Percentiles rank a stretch among this genome's conserved stretches.
Conservation (phyloP, 139 green algal genomes). For the Diplosphaera chodatii region DNA sequence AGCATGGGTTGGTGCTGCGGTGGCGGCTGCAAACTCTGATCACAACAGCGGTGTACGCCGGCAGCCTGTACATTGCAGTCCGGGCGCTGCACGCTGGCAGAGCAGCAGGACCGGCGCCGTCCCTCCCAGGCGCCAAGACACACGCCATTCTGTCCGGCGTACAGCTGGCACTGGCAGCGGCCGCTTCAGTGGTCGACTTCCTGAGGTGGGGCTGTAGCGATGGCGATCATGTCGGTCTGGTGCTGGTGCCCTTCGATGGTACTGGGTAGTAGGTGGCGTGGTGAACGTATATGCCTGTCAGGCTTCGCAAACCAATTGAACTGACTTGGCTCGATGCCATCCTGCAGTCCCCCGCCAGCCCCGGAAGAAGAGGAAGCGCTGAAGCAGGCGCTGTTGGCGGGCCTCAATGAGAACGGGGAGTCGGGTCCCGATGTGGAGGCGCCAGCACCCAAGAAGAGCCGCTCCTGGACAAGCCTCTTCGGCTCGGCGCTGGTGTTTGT, state of each 20-base stretch:
- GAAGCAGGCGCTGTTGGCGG: conserved; percentile 18
- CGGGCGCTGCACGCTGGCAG: not conserved
- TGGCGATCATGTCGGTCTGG: no score
- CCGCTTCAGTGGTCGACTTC: not conserved
- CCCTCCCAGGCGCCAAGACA: not conserved
- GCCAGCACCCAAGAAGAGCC: conserved; percentile 3
- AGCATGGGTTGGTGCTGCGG: not conserved
- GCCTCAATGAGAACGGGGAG: conserved; percentile 4
- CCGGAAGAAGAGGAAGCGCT: conserved; percentile 20
- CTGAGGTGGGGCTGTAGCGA: no score
- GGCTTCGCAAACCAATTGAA: no score
- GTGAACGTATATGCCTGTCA: no score
- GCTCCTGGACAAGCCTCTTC: conserved; percentile 31
- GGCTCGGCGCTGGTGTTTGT: conserved; percentile 39
- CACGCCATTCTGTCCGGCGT: not conserved
- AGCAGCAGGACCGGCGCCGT: no score
- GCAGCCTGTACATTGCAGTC: not conserved
- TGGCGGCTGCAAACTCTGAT: not conserved
- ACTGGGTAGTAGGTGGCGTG: no score
- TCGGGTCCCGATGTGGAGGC: not conserved
- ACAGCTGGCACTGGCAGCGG: not conserved
- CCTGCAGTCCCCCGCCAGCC: not conserved
- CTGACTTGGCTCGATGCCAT: not conserved
- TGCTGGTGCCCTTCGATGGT: no score
- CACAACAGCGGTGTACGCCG: not conserved